phyloP scores from a whole-genome alignment of 768 basidiomycete species.

The Strobilomyces confusus region DNA sequence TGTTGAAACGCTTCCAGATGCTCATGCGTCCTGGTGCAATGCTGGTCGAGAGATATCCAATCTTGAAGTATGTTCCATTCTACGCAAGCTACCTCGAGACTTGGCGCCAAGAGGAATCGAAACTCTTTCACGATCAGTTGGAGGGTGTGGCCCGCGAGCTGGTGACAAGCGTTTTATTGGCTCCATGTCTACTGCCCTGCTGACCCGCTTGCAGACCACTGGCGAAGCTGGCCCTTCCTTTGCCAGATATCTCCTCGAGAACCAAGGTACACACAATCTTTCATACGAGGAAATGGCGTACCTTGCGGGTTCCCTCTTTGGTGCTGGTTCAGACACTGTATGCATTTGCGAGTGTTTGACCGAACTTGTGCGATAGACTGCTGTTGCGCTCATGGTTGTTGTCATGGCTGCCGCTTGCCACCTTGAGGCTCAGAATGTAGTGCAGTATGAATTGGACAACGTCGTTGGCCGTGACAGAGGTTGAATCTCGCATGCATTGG shows the following conservation, averaged over 20 bases:
- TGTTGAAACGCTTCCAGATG: conserved; percentile 34
- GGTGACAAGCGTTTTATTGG: conserved; percentile 25
- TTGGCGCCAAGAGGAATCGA: conserved; percentile 54
- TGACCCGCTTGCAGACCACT: conserved; percentile 9
- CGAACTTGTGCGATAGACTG: conserved; percentile 33
- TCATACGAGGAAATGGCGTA: conserved; percentile 58
- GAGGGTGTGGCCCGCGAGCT: conserved; percentile 42
- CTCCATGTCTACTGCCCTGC: neutral
- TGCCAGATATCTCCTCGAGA: conserved; percentile 54
- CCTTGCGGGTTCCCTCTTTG: conserved; percentile 61
- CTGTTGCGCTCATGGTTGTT: conserved; percentile 51
- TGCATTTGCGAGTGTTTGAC: conserved; percentile 7
- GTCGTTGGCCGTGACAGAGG: conserved; percentile 45
- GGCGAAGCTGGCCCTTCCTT: conserved; percentile 40
- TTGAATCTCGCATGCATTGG: neutral
- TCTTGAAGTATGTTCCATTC: conserved; percentile 51
- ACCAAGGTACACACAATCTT: conserved; percentile 49
- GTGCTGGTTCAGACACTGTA: conserved; percentile 61
- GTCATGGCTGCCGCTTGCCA: conserved; percentile 58
- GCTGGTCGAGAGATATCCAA: conserved; percentile 34
- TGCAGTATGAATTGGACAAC: conserved; percentile 53
- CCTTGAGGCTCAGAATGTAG: conserved; percentile 46
- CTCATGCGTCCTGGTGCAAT: conserved; percentile 35
- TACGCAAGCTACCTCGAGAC: conserved; percentile 54
- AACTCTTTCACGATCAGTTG: conserved; percentile 52